Conservation (phyloP, 75 land plant genomes). For the Adiantum capillusveneris region DNA sequence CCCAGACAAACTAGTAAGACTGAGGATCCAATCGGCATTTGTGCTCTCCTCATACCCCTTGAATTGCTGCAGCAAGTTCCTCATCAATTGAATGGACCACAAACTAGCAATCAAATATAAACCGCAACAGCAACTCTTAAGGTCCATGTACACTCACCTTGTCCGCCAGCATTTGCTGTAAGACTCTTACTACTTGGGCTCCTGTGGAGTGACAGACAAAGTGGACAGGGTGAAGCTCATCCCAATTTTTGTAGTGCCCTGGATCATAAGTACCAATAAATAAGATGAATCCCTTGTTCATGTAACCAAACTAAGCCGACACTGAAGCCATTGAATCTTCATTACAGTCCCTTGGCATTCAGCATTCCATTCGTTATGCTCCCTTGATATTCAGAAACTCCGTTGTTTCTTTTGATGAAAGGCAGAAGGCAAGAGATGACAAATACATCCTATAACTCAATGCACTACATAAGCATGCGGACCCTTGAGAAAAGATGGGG, state of each 20-base stretch:
- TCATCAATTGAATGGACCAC: no score
- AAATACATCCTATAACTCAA: no score
- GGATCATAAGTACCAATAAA: no score
- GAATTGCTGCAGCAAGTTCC: conserved; percentile 55
- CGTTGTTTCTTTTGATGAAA: no score
- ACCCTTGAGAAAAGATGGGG: no score
- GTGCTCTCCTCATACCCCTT: conserved; percentile 53
- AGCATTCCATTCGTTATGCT: no score
- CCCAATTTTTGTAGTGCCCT: conserved; percentile 90
- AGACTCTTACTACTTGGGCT: conserved; percentile 75
- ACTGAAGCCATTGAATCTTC: not conserved
- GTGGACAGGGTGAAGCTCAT: conserved; percentile 86
- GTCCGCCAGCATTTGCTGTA: conserved; percentile 94
- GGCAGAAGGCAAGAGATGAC: no score
- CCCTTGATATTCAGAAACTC: no score
- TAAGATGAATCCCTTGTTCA: no score
- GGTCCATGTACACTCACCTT: conserved; percentile 34
- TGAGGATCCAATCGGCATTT: conserved; percentile 81
- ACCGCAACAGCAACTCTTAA: not conserved
- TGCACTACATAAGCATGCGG: no score
- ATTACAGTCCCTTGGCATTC: conserved; percentile 1
- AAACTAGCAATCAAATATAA: conserved; percentile 1
- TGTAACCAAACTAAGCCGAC: no score
- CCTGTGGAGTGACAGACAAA: conserved; percentile 97
- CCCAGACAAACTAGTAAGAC: conserved; percentile 85